Evolutionary conservation across 805 yeast genomes (phyloP).

Genomic region (Dipodascus albidus): DNA sequence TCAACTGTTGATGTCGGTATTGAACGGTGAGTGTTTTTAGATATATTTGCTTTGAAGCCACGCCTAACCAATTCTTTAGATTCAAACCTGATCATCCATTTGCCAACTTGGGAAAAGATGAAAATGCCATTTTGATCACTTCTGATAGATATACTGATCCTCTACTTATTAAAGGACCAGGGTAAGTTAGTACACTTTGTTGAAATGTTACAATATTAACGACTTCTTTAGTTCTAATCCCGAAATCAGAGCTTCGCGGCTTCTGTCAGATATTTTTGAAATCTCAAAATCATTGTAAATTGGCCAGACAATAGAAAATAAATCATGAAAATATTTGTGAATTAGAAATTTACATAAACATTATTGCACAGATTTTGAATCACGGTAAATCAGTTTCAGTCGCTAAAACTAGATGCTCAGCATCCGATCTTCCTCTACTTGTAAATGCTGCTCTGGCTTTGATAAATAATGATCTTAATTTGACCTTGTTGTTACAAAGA

Average conservation of each 20-base stretch:
- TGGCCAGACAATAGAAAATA: background rate
- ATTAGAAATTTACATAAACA: too few relatives aligned
- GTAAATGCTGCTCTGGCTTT: background rate
- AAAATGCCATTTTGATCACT: conserved; percentile 85
- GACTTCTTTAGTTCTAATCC: conserved; percentile 49
- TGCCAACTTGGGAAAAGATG: conserved; percentile 91
- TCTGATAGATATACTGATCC: conserved; percentile 91
- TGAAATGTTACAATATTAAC: background rate
- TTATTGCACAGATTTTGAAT: background rate
- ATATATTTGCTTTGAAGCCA: too few relatives aligned
- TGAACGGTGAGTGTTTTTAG: background rate
- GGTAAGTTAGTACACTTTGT: background rate
- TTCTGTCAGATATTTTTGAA: conserved; percentile 84
- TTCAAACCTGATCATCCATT: conserved; percentile 87
- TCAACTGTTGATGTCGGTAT: conserved; percentile 33
- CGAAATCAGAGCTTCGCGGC: conserved; percentile 75
- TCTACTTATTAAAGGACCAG: conserved; percentile 94
- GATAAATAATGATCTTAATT: background rate
- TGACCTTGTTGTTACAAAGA: background rate
- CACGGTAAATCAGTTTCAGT: background rate
- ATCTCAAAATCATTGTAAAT: conserved; percentile 23
- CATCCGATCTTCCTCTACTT: background rate
- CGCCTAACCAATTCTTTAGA: too few relatives aligned
- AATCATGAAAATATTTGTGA: too few relatives aligned
- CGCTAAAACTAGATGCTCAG: background rate